Conservation (phyloP, 2,329 filamentous ascomycete species). For the Colletotrichum caudatum region DNA sequence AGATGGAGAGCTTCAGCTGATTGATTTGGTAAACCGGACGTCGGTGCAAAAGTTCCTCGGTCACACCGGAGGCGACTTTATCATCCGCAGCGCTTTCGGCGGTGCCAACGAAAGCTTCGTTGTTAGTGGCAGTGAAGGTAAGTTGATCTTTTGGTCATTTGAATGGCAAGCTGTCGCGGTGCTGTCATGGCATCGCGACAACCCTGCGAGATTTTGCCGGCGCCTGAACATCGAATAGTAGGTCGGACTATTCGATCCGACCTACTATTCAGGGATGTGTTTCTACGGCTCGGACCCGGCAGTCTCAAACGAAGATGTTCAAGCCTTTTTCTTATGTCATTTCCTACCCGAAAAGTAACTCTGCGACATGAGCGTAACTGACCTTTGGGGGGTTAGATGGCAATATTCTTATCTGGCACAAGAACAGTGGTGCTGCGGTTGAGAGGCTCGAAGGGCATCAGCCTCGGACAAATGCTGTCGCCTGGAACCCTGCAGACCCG, state of each 20-base stretch:
- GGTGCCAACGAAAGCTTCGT: slow-evolving; percentile 94
- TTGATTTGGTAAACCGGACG: slow-evolving; percentile 80
- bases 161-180: no score
- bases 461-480: slow-evolving; percentile 84
- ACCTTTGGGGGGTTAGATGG: slow-evolving; percentile 59
- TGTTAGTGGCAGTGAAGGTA: slow-evolving; percentile 90
- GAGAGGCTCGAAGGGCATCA: slow-evolving; percentile 81
- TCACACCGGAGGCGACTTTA: slow-evolving; percentile 78
- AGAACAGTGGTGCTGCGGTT: slow-evolving; percentile 80
- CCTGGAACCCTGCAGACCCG: slow-evolving; percentile 88
- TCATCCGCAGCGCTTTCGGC: slow-evolving; percentile 87
- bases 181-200: no score
- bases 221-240: no score
- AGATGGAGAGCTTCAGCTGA: slow-evolving; percentile 80
- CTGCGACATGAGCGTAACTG: neutral
- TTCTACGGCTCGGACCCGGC: no score
- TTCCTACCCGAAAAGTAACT: no score
- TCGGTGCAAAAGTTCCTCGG: slow-evolving; percentile 81
- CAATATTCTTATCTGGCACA: slow-evolving; percentile 90
- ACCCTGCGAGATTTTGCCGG: no score
- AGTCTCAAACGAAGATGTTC: no score
- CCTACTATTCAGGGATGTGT: no score
- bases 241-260: no score
- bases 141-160: slow-evolving; percentile 43
- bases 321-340: no score